Evolutionary conservation across 306 rosid species (phyloP).

Genomic region (Corylus heterophylla): DNA sequence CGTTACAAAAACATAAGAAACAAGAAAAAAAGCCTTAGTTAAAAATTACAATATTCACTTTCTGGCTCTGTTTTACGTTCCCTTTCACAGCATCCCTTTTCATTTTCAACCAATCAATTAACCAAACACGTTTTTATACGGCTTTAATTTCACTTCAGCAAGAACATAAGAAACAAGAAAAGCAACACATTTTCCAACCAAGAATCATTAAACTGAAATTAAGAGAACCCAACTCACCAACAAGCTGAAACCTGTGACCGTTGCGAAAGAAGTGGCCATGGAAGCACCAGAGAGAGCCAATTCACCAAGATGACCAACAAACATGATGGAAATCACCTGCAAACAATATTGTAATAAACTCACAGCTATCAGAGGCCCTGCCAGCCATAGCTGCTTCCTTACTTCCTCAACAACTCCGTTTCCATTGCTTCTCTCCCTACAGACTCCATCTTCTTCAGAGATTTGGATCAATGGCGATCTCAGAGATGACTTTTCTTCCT

Average conservation of each 20-base stretch:
- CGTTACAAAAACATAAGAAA: too few species aligned
- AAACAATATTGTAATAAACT: conserved; percentile 46
- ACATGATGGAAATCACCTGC: conserved; percentile 73
- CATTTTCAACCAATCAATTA: background rate
- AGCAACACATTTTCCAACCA: background rate
- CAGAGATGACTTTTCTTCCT: conserved; percentile 23
- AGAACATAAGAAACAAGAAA: background rate
- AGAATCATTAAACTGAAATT: background rate
- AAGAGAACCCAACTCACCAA: conserved; percentile 43
- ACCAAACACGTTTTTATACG: background rate
- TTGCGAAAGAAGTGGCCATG: conserved; percentile 70
- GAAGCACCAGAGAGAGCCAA: conserved; percentile 66
- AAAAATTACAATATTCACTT: background rate
- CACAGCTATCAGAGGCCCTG: conserved; percentile 64
- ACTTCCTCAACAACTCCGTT: conserved; percentile 45
- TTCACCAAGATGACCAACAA: conserved; percentile 72
- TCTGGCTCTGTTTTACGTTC: background rate
- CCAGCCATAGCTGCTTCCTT: conserved; percentile 80
- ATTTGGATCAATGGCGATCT: conserved; percentile 43
- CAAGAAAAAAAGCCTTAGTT: background rate
- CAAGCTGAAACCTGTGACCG: conserved; percentile 76
- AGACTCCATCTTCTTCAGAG: conserved; percentile 28
- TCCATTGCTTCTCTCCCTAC: conserved; percentile 10
- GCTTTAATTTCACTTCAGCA: background rate
- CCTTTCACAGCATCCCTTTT: background rate